Conservation (phyloP, 495 filamentous ascomycete genomes). For the Penicillium egyptiacum region DNA sequence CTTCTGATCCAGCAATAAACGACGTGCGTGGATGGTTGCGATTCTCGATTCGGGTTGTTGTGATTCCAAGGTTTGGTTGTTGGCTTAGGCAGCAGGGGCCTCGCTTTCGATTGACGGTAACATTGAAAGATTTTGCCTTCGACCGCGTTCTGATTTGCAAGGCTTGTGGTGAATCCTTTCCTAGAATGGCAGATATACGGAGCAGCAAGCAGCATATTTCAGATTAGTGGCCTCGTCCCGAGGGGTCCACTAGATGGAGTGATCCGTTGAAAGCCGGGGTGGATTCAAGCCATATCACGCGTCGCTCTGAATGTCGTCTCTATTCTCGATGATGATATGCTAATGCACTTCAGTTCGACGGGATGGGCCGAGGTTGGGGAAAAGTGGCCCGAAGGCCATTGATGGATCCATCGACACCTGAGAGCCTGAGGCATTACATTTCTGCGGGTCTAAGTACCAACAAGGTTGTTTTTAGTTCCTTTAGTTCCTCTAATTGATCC, state of each 20-base stretch:
- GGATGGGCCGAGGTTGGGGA: neutral
- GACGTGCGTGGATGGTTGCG: neutral
- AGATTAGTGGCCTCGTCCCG: neutral
- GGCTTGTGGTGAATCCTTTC: neutral
- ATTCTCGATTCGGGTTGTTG: neutral
- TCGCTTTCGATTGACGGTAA: neutral
- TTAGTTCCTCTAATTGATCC: neutral
- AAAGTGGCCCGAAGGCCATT: neutral
- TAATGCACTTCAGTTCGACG: neutral
- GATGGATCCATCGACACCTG: neutral
- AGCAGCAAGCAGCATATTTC: neutral
- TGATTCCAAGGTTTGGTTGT: neutral
- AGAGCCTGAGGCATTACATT: neutral
- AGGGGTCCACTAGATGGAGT: neutral
- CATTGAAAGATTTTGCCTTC: neutral
- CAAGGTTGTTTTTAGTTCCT: neutral
- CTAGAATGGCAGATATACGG: neutral
- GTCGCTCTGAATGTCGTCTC: neutral
- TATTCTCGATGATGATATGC: neutral
- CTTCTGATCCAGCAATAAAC: neutral
- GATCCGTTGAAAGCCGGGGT: neutral
- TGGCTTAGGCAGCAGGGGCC: neutral
- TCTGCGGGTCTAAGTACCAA: neutral
- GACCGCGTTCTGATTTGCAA: neutral
- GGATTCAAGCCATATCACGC: neutral